Base-by-base conservation (phyloP, 164 flowering plant species). In the Stephania yunnanensis region DNA sequence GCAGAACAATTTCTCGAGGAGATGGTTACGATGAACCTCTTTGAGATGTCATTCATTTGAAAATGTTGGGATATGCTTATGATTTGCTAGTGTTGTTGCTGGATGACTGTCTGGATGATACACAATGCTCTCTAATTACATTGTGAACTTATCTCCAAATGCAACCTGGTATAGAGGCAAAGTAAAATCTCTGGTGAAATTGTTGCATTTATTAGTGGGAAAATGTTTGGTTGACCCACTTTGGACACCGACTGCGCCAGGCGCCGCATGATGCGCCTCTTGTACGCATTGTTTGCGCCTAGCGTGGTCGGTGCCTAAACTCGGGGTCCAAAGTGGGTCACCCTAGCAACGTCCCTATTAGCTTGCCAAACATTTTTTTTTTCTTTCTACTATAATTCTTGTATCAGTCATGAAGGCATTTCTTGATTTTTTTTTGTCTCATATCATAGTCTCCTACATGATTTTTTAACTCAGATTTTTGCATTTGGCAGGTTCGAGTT, bases 401-500 rank as follows among this genome's bases (percentile, higher is more conserved):
- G 42, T 36, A 36, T 36, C 42, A 36, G 42, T 36, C 42, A 36
- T 36, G 42, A 36, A 36, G 42, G 4, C 42, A 36, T 36, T 2
- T 36, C 42, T 36, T 36, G 53, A 48, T 8, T 48, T 48, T 19
- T 19, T 58, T 58, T 58, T 58, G 22, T 58, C n/a, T 58, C 65
- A 15, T 58, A 36, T 36, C 42, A 36, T 36, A 36, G 42, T 36
- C 4, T 36, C 42, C 42, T 36, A 2, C 42, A 36, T 1, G 42
- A 36, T 36, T 36, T 25, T 25, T 25, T 25, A 25, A 25, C 25
- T 36, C 42, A 36, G 20, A 48, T 77, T 46, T 74, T 9, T 48
- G 15, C 68, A 25, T 46, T 50, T 77, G 77, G 19, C 86, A 91
- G 97, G 95, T 93, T 63, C 89, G 80, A 83, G 98, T 95, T 81